Base-by-base conservation (phyloP, 2,329 filamentous ascomycete genomes). In the Trichoderma harzianum region DNA sequence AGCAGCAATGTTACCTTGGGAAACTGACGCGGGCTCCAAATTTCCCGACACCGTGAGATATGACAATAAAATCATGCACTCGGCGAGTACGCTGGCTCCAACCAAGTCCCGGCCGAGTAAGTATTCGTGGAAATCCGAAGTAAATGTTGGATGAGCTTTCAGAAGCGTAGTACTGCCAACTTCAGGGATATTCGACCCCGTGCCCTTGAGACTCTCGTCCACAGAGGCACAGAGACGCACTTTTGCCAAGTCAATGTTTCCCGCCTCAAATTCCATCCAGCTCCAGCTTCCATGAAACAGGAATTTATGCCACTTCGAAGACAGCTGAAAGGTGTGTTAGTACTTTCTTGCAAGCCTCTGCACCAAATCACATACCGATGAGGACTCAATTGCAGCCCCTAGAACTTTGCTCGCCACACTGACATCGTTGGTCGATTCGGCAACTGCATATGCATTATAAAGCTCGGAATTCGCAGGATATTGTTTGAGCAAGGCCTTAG, bases 391-490 rank as follows among this genome's bases (percentile, higher is more conserved):
- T 2, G 93, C 91, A 1, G 91, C 91, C 1, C 85, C 79, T 76
- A 95, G 87, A 0, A 96, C 90, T 66, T 88, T 89, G 26, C 85
- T 82, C 5, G 92, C 90, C 61, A 89, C 83, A 0, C 88, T 84
- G 1, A 78, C 75, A 28, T 86, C 88, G 34, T 86, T 86, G 1
- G 84, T 83, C 74, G 82, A 85, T 79, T 97, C 93, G 4, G 94
- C 88, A 16, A 93, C 81, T 0, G 92, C 93, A 77, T 95, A 97
- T 0, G 90, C 89, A 75, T 94, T 92, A 80, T 97, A 98, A 0
- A 98, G 83, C 16, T 85, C 83, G 3, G 93, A 79, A 75, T 89
- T 91, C 1, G 88, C 84, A 0, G 90, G 84, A 70, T 89, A 87
- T 62, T 85, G 86, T 77, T 92, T 95, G n/a, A 98, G 81, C 0